Base-by-base conservation (phyloP, 2,329 filamentous ascomycete species). In the Dothistroma septosporum region DNA sequence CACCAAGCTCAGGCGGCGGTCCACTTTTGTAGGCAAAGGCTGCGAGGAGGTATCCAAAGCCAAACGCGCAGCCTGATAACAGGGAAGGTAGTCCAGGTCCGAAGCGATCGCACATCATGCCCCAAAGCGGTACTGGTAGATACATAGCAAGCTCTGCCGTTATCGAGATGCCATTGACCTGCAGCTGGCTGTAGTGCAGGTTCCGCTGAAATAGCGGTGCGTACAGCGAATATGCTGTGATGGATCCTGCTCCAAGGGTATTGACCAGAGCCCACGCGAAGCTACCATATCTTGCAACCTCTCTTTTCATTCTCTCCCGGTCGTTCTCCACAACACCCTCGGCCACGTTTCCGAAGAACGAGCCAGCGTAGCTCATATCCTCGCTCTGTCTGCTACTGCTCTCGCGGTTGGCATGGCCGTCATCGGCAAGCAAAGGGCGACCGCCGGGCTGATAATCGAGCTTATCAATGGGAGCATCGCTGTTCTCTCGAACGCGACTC, bases 221-320 rank as follows among this genome's bases (percentile, higher is more conserved):
- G 74, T 97, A 99, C 33, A 99, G 85, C 37, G 92, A 96, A 79
- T 94, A 99, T 53, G 92, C 90, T 54, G 91, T 92, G 71, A 97
- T 91, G 70, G 91, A 95, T 63, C 93, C 94, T 32, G 92, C 93
- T 74, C 90, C 94, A 33, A 97, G 83, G 68, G 84, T 86, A 70
- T 80, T 84, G 61, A 87, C 72, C 58, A 87, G 78, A 37, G 84
- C 85, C 81, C 82, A 86, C 32, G 74, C 75, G 72, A 87, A 87
- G 72, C 82, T 84, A 60, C 80, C 69, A 64, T 84, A 81, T 58
- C 84, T 78, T 4, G 80, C 69, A 8, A 81, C 73, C 65, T 84
- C 77, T 65, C 76, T 80, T 63, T 79, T 79, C 76, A 87, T 79
- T 64, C 76, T 79, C 67, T 74, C 72, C 60, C 83, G 78, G 71